Conservation (phyloP, 2,329 filamentous ascomycete species). For the Cercospora sp. region DNA sequence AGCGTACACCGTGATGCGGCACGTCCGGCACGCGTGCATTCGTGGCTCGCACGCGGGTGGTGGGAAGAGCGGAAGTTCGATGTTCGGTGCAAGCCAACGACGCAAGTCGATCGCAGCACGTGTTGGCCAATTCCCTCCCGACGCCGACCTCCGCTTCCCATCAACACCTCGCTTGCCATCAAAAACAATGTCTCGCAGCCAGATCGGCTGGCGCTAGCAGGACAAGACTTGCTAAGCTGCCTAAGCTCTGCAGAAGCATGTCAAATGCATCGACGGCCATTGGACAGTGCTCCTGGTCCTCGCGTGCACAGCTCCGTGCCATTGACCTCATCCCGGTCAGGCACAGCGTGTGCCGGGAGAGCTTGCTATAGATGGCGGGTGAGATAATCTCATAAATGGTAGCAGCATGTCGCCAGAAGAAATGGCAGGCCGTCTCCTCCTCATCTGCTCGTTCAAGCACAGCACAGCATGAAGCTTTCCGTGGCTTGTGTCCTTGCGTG, state of each 20-base stretch:
- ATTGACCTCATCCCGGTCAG: slow-evolving; percentile 15
- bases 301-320: slow-evolving; percentile 7
- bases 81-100: neutral
- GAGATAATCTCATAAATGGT: neutral
- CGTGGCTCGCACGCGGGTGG: slow-evolving; percentile 3
- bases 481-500: slow-evolving; percentile 18
- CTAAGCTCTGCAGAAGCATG: slow-evolving; percentile 14
- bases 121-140: neutral
- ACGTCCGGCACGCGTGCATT: slow-evolving; percentile 6
- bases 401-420: neutral
- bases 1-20: neutral
- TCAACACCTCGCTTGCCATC: neutral
- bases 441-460: neutral
- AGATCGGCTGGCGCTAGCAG: neutral
- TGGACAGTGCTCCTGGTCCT: neutral
- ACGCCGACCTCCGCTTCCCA: slow-evolving; percentile 8
- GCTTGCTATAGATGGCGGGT: slow-evolving; percentile 6
- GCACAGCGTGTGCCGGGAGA: neutral
- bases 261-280: slow-evolving; percentile 6
- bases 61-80: neutral
- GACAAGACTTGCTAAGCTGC: slow-evolving; percentile 15
- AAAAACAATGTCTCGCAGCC: neutral
- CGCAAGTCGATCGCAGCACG: neutral
- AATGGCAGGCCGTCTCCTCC: neutral
- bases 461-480: slow-evolving; percentile 22